Evolutionary conservation across 805 yeast genomes (phyloP).

Genomic region (Hanseniaspora vineae): DNA sequence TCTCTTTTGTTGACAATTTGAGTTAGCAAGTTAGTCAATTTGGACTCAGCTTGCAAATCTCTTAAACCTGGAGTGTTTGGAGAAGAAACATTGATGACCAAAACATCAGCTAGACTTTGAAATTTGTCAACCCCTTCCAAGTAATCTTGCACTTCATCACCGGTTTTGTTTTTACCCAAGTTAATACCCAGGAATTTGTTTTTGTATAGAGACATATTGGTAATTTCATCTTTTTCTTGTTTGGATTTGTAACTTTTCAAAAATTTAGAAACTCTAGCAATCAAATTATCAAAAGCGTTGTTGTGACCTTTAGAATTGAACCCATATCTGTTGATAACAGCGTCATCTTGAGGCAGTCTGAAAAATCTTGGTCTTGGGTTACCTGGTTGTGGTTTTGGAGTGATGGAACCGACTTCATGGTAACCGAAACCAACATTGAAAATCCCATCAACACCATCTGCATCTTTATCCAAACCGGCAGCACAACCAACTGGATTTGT

Average conservation of each 20-base stretch:
- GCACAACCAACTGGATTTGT: slow-evolving; percentile 83
- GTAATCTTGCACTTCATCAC: slow-evolving; percentile 83
- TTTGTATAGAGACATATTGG: slow-evolving; percentile 39
- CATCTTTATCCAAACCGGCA: slow-evolving; percentile 92
- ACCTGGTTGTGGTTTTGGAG: slow-evolving; percentile 89
- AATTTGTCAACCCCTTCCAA: slow-evolving; percentile 70
- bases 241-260: slow-evolving; percentile 14
- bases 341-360: slow-evolving; percentile 71
- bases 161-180: slow-evolving; percentile 83
- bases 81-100: slow-evolving; percentile 84
- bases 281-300: slow-evolving; percentile 54
- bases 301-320: slow-evolving; percentile 87
- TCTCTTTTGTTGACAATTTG: slow-evolving; percentile 63
- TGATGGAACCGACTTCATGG: slow-evolving; percentile 86
- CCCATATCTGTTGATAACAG: slow-evolving; percentile 90
- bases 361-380: slow-evolving; percentile 90
- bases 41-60: slow-evolving; percentile 66
- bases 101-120: slow-evolving; percentile 76
- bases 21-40: slow-evolving; percentile 52
- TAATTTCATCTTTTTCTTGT: slow-evolving; percentile 13
- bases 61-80: slow-evolving; percentile 96
- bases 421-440: slow-evolving; percentile 72
- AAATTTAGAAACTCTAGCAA: slow-evolving; percentile 42
- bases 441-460: slow-evolving; percentile 76
- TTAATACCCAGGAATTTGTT: slow-evolving; percentile 68